Base-by-base conservation (phyloP, 2,329 filamentous ascomycete species). In the Colletotrichum abscissum region DNA sequence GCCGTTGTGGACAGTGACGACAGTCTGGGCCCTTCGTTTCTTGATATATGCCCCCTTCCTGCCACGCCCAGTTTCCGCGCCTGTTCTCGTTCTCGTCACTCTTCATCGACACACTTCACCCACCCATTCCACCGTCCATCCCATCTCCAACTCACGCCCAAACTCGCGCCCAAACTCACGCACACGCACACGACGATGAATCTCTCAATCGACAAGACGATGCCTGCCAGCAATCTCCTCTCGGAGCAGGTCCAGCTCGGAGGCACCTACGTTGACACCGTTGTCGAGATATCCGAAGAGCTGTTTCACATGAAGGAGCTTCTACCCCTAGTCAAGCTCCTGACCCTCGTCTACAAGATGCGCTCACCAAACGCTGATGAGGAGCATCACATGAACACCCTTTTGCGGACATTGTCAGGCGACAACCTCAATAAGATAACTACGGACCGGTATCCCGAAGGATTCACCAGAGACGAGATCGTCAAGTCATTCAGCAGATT, bases 301-400 rank as follows among this genome's bases (percentile, higher is more conserved):
- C 76, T 82, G 59, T 76, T 74, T 5, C 77, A 75, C 71, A 81
- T 80, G 77, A 78, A 78, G 2, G 78, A 78, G 35, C 77, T 81
- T 63, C 76, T 77, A 56, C 76, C 80, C 24, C 81, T 83, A 59
- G 79, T 83, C 75, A 79, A 77, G 28, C 80, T 83, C 68, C 72
- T 83, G 63, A 75, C 80, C 49, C 76, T 83, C 64, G 78, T 81
- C 56, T 82, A 82, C 70, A 77, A 78, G 65, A 76, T 78, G 66
- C 77, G 77, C 38, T 77, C 75, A 35, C 80, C 80, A 9, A 74
- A 74, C 5, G 76, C 76, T 14, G 69, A 71, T 3, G 74, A 74
- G 58, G 77, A 81, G 55, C 76, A 78, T 38, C 80, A 78, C n/a
- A 81, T 83, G 65, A 73, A 78, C 56, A 81, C 79, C n/a, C 79